These are phyloP conservation scores for Malus sieversii DNA, from an alignment of 306 rosid genomes.

Conservation along the genomic window DNA sequence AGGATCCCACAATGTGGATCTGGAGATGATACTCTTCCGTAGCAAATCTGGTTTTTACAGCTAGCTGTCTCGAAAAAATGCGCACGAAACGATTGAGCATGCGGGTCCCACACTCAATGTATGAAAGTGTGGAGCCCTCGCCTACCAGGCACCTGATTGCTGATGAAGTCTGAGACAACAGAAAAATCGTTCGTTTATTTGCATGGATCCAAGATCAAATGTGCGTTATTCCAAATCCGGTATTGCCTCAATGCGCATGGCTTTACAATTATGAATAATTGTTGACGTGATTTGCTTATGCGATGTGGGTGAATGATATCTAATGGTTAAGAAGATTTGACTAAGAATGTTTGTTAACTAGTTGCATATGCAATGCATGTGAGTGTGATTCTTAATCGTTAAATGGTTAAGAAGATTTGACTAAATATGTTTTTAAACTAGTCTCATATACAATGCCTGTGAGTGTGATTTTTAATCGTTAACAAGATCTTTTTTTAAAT, in stretches of 20 bases:
- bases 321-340: too few species aligned
- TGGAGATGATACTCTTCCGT: too few species aligned
- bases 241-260: neutral
- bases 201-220: neutral
- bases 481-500: too few species aligned
- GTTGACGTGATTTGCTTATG: neutral
- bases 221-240: neutral
- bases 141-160: neutral
- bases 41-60: neutral
- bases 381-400: too few species aligned
- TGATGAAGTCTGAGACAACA: neutral
- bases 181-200: neutral
- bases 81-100: neutral
- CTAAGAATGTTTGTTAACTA: too few species aligned
- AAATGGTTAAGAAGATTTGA: too few species aligned
- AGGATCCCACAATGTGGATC: too few species aligned
- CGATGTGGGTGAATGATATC: too few species aligned
- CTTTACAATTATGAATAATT: neutral
- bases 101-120: neutral
- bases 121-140: neutral
- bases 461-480: too few species aligned
- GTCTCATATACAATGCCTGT: too few species aligned
- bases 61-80: neutral
- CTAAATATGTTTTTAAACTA: too few species aligned
- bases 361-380: too few species aligned